A percentile compares a stretch with the other conserved stretches of the same genome.
phyloP scores from a whole-genome alignment of 352 stramenopile species.

The Pythium dissimile region DNA sequence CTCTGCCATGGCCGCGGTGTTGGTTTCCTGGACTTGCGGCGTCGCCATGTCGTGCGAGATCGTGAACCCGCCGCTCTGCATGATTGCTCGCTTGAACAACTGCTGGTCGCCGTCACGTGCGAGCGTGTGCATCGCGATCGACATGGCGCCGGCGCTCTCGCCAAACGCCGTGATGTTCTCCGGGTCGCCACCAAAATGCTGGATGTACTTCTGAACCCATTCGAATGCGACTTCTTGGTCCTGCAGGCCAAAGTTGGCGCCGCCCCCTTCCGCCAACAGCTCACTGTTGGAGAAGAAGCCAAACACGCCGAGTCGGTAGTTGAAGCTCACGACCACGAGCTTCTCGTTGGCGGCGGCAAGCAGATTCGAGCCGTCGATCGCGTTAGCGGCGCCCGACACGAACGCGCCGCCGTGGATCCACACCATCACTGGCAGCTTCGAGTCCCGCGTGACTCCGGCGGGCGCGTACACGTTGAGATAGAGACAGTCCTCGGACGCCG shows the following conservation, averaged over 20 bases:
- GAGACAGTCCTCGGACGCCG: constrained; percentile 25
- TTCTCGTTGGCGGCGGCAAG: constrained; percentile 3
- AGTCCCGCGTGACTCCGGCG: constrained; percentile 6
- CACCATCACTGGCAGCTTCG: constrained; percentile 28
- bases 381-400: constrained; percentile 2
- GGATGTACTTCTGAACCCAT: constrained; percentile 33
- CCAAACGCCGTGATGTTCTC: constrained; percentile 28
- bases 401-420: constrained; percentile 31
- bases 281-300: constrained; percentile 11
- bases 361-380: neutral
- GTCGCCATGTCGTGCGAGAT: neutral
- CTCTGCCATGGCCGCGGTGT: neutral
- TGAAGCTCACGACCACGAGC: constrained; percentile 29
- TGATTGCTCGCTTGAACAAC: constrained; percentile 2
- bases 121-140: neutral
- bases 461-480: constrained; percentile 32
- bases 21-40: neutral
- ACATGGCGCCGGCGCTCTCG: neutral
- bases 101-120: neutral
- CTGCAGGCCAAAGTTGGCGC: constrained; percentile 21
- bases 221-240: constrained; percentile 26
- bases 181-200: constrained; percentile 31
- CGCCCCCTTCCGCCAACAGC: neutral
- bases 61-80: constrained; percentile 4
- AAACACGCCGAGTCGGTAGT: constrained; percentile 30